A percentile compares a stretch with the other conserved stretches of the same genome.
phyloP scores from a whole-genome alignment of 2,329 filamentous ascomycete species.

The Exophiala viscosa region DNA sequence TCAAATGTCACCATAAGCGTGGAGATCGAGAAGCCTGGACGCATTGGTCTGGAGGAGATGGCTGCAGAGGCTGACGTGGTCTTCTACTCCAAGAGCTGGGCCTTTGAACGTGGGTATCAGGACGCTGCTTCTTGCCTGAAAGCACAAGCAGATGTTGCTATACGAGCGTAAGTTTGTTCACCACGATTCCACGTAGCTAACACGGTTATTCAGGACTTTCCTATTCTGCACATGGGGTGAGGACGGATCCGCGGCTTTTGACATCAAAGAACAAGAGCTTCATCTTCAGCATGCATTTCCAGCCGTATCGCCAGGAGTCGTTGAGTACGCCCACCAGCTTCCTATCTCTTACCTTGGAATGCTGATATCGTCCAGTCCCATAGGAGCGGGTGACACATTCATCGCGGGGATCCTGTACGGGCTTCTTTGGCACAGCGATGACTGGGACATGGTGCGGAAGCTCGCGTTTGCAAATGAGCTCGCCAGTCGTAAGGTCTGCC shows the following conservation, averaged over 20 bases:
- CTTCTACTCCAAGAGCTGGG: conserved; percentile 71
- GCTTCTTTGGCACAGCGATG: conserved; percentile 48
- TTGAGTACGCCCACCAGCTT: conserved; percentile 54
- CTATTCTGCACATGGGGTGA: conserved; percentile 60
- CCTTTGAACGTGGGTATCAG: conserved; percentile 54
- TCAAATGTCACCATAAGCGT: conserved; percentile 58
- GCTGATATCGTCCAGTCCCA: conserved; percentile 37
- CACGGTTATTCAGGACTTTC: conserved; percentile 37
- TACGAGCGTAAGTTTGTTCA: conserved; percentile 44
- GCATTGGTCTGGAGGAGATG: conserved; percentile 57
- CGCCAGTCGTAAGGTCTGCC: conserved; percentile 64
- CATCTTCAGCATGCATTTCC: conserved; percentile 41
- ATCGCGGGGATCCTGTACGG: conserved; percentile 67
- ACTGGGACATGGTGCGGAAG: conserved; percentile 50
- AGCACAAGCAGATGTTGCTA: conserved; percentile 39
- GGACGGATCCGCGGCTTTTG: conserved; percentile 49
- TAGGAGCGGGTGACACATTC: conserved; percentile 74
- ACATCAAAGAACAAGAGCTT: conserved; percentile 28
- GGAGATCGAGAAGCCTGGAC: conserved; percentile 67
- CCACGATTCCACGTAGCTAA: background rate
- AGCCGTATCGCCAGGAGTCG: conserved; percentile 39
- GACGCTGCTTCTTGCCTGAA: conserved; percentile 52
- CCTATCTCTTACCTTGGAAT: background rate
- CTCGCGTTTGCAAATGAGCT: conserved; percentile 62
- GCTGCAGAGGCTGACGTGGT: conserved; percentile 64